A percentile compares a stretch with the other conserved stretches of the same genome.
These are phyloP conservation scores for Geotrichum aggregatum DNA, from an alignment of 1,139 yeast species.

Conservation along the genomic window DNA sequence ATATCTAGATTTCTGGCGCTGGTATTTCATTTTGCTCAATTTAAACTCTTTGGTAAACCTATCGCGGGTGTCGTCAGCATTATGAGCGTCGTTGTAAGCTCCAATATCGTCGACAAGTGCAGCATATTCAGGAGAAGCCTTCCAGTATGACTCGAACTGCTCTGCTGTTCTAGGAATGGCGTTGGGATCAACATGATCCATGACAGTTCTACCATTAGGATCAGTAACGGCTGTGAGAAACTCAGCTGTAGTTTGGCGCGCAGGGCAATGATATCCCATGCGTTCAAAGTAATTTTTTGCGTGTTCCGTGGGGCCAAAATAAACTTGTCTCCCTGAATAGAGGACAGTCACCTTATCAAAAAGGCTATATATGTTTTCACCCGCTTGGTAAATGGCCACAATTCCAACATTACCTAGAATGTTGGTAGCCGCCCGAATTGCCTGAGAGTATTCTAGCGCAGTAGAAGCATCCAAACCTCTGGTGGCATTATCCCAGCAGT, in stretches of 20 bases:
- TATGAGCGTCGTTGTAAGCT: slow-evolving; percentile 40
- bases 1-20: slow-evolving; percentile 36
- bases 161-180: slow-evolving; percentile 52
- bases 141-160: slow-evolving; percentile 55
- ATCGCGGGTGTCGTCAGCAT: slow-evolving; percentile 36
- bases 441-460: slow-evolving; percentile 59
- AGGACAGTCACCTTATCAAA: slow-evolving; percentile 61
- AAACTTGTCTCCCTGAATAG: slow-evolving; percentile 55
- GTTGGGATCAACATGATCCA: slow-evolving; percentile 36
- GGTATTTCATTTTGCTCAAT: slow-evolving; percentile 35
- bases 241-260: slow-evolving; percentile 56
- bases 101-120: slow-evolving; percentile 41
- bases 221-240: slow-evolving; percentile 60
- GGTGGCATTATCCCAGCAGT: slow-evolving; percentile 69
- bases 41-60: slow-evolving; percentile 18
- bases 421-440: slow-evolving; percentile 55
- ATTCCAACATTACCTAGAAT: slow-evolving; percentile 52
- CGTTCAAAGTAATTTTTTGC: slow-evolving; percentile 52
- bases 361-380: slow-evolving; percentile 55
- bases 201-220: slow-evolving; percentile 45
- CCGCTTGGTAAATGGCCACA: slow-evolving; percentile 57
- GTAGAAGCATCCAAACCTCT: slow-evolving; percentile 69
- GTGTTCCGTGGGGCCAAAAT: slow-evolving; percentile 49
- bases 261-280: slow-evolving; percentile 58
- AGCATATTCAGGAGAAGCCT: slow-evolving; percentile 47